Percentiles rank a stretch among this genome's conserved stretches.
Evolutionary conservation across 371 early-diverging fungal genomes (phyloP).

Genomic region (Rhizomucor pusillus): DNA sequence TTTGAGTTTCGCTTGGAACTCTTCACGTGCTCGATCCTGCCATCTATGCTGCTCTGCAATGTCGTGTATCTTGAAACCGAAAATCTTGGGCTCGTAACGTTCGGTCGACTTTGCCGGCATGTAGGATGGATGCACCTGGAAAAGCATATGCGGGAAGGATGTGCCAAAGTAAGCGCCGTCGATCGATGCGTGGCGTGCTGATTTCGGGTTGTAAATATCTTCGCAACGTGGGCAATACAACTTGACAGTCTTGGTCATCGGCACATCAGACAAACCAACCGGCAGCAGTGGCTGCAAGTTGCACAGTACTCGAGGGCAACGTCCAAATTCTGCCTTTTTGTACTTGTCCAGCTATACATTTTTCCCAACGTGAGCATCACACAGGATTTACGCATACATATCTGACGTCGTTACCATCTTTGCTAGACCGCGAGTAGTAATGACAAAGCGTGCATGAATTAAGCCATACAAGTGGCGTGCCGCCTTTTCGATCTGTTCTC

Average conservation of each 20-base stretch:
- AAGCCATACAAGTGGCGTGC: slow-evolving; percentile 90
- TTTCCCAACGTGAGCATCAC: no score
- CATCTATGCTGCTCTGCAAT: slow-evolving; percentile 83
- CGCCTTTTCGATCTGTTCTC: slow-evolving; percentile 70
- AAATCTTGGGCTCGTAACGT: slow-evolving; percentile 91
- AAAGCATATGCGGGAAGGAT: slow-evolving; percentile 95
- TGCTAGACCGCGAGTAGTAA: slow-evolving; percentile 83
- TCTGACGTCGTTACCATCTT: slow-evolving; percentile 67
- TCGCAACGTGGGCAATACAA: slow-evolving; percentile 92
- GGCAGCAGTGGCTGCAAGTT: slow-evolving; percentile 82
- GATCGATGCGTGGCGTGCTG: slow-evolving; percentile 72
- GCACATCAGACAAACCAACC: slow-evolving; percentile 86
- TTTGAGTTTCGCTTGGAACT: slow-evolving; percentile 35
- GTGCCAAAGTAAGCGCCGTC: slow-evolving; percentile 99
- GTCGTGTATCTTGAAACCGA: slow-evolving; percentile 93
- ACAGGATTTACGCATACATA: neutral
- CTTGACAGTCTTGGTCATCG: slow-evolving; percentile 82
- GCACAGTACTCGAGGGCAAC: slow-evolving; percentile 94
- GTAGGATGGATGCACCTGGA: slow-evolving; percentile 87
- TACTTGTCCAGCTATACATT: slow-evolving; percentile 74
- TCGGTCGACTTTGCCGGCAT: slow-evolving; percentile 67
- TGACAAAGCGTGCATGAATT: slow-evolving; percentile 91
- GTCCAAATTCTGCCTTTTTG: slow-evolving; percentile 89
- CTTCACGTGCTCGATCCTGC: slow-evolving; percentile 83
- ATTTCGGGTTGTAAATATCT: slow-evolving; percentile 93